Evolutionary conservation across 2,329 filamentous ascomycete species (phyloP).

Genomic region (Orbilia ellipsospora): DNA sequence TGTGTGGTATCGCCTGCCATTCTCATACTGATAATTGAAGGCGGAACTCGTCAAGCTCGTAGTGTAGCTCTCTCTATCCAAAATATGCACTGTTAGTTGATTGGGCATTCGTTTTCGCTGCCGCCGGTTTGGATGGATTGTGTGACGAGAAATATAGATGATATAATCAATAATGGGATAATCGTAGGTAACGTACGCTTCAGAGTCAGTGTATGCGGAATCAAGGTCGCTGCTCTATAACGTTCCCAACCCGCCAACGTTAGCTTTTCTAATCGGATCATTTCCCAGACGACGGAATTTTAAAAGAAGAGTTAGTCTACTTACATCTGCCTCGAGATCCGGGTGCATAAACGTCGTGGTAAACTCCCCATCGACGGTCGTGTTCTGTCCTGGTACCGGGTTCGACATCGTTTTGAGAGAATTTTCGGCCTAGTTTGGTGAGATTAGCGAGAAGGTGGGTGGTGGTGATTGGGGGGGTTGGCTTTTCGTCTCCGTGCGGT

Average conservation of each 20-base stretch:
- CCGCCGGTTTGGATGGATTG: neutral
- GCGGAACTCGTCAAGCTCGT: slow-evolving; percentile 64
- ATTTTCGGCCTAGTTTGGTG: slow-evolving; percentile 13
- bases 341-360: slow-evolving; percentile 36
- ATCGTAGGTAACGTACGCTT: slow-evolving; percentile 20
- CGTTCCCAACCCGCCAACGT: neutral
- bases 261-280: neutral
- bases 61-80: slow-evolving; percentile 51
- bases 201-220: slow-evolving; percentile 34
- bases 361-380: slow-evolving; percentile 11
- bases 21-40: slow-evolving; percentile 65
- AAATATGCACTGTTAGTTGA: neutral
- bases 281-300: neutral
- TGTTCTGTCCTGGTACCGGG: slow-evolving; percentile 12
- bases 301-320: neutral
- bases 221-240: slow-evolving; percentile 39
- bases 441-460: slow-evolving; percentile 26
- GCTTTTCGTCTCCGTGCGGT: neutral
- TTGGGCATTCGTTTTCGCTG: no score
- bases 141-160: no score
- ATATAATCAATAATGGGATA: neutral
- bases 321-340: slow-evolving; percentile 47
- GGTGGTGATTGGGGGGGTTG: slow-evolving; percentile 22
- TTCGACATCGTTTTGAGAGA: slow-evolving; percentile 23
- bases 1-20: slow-evolving; percentile 67